A percentile compares a stretch with the other conserved stretches of the same genome.
Conservation (phyloP, 331 rosid genomes). For the Arachis monticola region DNA sequence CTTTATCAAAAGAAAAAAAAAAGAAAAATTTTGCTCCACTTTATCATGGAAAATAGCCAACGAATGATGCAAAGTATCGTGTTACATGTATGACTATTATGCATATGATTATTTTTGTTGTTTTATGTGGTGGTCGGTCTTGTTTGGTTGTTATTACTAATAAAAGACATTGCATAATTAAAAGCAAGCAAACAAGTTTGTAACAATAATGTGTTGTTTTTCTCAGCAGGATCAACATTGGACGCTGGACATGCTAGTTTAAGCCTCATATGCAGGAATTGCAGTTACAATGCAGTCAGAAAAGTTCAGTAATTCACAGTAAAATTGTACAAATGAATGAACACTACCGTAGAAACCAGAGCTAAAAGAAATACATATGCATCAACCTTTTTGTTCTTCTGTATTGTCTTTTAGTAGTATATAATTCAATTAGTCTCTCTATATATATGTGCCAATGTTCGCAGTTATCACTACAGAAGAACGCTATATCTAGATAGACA, state of each 20-base stretch:
- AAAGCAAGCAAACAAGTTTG: neutral
- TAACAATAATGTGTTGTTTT: neutral
- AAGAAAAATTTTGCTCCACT: too few relatives aligned
- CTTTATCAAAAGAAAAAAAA: too few relatives aligned
- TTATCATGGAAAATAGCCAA: too few relatives aligned
- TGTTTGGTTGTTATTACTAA: neutral
- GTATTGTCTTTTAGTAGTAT: slow-evolving; percentile 17
- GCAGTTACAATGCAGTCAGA: slow-evolving; percentile 14
- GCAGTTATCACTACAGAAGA: too few relatives aligned
- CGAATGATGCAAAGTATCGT: too few relatives aligned
- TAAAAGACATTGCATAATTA: neutral
- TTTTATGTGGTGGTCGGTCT: neutral
- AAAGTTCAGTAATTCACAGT: neutral
- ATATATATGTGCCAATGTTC: too few relatives aligned
- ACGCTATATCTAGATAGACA: too few relatives aligned
- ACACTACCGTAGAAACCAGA: neutral
- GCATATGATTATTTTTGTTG: neutral
- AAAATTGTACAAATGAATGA: slow-evolving; percentile 14
- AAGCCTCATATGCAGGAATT: slow-evolving; percentile 18
- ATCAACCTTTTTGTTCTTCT: neutral
- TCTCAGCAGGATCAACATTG: slow-evolving; percentile 7
- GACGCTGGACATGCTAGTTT: slow-evolving; percentile 16
- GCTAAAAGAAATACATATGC: neutral
- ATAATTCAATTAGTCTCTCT: neutral
- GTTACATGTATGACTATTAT: neutral